Conservation (phyloP, 768 basidiomycete genomes). For the Jaapia argillacea region DNA sequence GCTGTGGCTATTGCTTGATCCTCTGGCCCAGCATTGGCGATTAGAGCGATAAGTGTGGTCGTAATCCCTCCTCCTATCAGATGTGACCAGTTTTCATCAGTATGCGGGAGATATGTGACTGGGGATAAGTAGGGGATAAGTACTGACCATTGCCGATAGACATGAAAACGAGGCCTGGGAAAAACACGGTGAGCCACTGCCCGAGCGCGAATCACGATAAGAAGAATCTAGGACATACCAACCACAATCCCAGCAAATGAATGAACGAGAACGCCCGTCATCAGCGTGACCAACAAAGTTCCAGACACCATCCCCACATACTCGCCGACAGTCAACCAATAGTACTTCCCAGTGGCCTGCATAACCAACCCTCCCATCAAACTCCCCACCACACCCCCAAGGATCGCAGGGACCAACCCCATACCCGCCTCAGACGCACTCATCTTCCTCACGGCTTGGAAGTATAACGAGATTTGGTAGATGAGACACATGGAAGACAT, state of each 20-base stretch:
- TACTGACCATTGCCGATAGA: slow-evolving; percentile 14
- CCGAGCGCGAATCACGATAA: neutral
- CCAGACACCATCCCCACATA: slow-evolving; percentile 31
- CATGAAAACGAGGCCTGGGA: slow-evolving; percentile 10
- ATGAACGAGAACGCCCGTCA: slow-evolving; percentile 27
- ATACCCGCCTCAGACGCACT: slow-evolving; percentile 40
- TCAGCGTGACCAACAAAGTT: slow-evolving; percentile 23
- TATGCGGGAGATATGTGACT: no score
- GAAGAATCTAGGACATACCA: slow-evolving; percentile 22
- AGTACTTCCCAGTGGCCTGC: slow-evolving; percentile 50
- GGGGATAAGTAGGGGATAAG: neutral
- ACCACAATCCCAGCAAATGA: slow-evolving; percentile 28
- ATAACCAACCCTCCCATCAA: slow-evolving; percentile 42
- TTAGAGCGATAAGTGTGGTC: slow-evolving; percentile 47
- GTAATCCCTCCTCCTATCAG: slow-evolving; percentile 40
- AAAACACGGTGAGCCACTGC: neutral
- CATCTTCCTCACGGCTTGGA: slow-evolving; percentile 44
- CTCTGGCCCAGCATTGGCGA: slow-evolving; percentile 49
- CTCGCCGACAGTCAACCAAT: slow-evolving; percentile 34
- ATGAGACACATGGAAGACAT: slow-evolving; percentile 33
- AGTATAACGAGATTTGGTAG: slow-evolving; percentile 46
- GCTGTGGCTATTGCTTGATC: slow-evolving; percentile 62
- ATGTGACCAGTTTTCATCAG: neutral
- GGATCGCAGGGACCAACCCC: slow-evolving; percentile 38
- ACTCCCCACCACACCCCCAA: slow-evolving; percentile 38